Conservation (phyloP, 257 asterid genomes). For the Perilla frutescens region DNA sequence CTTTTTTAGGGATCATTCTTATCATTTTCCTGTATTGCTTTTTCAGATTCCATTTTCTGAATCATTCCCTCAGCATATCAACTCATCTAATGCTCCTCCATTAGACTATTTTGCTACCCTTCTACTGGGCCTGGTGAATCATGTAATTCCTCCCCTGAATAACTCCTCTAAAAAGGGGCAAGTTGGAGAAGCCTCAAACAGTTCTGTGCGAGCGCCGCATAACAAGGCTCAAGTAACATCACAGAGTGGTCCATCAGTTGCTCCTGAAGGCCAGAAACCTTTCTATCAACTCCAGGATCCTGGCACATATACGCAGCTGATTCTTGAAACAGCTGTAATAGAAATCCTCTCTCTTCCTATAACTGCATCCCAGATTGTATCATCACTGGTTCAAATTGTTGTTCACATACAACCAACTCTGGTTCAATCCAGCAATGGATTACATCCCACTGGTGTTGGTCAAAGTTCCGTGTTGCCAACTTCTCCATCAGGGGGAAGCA, state of each 20-base stretch:
- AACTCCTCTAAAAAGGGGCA: constrained; percentile 64
- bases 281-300: constrained; percentile 97
- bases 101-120: constrained; percentile 91
- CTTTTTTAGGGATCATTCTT: constrained; percentile 24
- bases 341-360: constrained; percentile 93
- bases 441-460: constrained; percentile 60
- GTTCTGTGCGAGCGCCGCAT: constrained; percentile 54
- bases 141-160: constrained; percentile 85
- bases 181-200: constrained; percentile 57
- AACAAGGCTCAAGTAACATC: constrained; percentile 63
- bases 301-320: constrained; percentile 89
- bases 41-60: constrained; percentile 94
- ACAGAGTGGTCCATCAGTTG: constrained; percentile 59
- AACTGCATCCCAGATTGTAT: constrained; percentile 75
- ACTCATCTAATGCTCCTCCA: constrained; percentile 90
- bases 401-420: constrained; percentile 95
- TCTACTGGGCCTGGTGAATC: constrained; percentile 83
- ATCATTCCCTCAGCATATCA: constrained; percentile 89
- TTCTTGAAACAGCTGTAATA: constrained; percentile 96
- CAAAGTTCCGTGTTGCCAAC: constrained; percentile 89
- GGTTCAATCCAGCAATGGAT: constrained; percentile 86
- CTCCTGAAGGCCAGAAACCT: constrained; percentile 80
- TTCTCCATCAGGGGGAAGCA: constrained; percentile 98
- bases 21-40: constrained; percentile 26
- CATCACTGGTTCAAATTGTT: constrained; percentile 92